Evolutionary conservation across 179 eudicot species (phyloP).

Genomic region (Actinidia chinensis): DNA sequence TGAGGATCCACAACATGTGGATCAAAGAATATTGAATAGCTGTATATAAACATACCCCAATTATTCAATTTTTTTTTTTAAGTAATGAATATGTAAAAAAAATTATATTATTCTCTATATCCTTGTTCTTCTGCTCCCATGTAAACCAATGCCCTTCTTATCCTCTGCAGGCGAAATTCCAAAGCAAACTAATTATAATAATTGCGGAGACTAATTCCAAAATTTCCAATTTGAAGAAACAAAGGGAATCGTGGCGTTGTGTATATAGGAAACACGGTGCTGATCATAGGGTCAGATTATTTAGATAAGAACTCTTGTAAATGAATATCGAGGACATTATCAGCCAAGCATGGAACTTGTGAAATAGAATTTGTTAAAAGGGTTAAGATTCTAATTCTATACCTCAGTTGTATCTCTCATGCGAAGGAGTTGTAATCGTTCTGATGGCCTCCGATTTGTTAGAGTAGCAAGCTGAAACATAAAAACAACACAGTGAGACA

Average conservation of each 20-base stretch:
- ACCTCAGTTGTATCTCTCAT: constrained; percentile 91
- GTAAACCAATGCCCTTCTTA: constrained; percentile 55
- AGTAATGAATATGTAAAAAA: constrained; percentile 5
- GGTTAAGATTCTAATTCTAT: constrained; percentile 8
- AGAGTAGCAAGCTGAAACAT: constrained; percentile 64
- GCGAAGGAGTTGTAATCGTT: constrained; percentile 76
- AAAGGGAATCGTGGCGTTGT: not conserved
- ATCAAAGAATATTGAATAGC: constrained; percentile 20
- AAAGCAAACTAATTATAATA: not conserved
- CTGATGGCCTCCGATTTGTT: constrained; percentile 74
- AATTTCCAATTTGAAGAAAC: not conserved
- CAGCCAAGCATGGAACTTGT: not conserved
- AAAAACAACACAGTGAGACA: not conserved
- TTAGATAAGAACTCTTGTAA: constrained; percentile 4
- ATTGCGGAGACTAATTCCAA: not conserved
- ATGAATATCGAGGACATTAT: not conserved
- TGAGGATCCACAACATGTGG: constrained; percentile 18
- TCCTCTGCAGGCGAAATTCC: constrained; percentile 53
- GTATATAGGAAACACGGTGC: not conserved
- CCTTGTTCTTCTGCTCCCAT: constrained; percentile 77
- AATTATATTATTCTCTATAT: constrained; percentile 41
- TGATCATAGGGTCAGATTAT: not conserved
- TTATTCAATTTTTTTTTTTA: not conserved
- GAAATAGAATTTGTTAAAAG: not conserved
- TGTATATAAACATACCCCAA: not conserved